A percentile compares a stretch with the other conserved stretches of the same genome.
These are phyloP conservation scores for Nakazawaea holstii DNA, from an alignment of 805 yeast species.

Conservation along the genomic window DNA sequence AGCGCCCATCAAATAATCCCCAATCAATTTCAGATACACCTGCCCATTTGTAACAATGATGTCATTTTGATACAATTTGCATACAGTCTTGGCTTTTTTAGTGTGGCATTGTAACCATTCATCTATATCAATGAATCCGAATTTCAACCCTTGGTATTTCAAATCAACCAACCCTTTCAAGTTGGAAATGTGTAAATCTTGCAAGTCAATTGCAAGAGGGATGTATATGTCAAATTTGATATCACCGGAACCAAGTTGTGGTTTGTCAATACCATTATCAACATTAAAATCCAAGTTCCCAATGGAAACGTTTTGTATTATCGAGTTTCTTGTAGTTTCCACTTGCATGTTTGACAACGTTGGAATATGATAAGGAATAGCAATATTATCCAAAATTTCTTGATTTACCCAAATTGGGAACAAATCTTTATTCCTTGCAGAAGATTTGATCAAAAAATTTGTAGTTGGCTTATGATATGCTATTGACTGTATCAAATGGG, in stretches of 20 bases:
- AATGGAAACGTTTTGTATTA: constrained; percentile 1
- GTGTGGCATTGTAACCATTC: constrained; percentile 4
- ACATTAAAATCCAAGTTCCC: constrained; percentile 5
- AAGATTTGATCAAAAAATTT: not conserved
- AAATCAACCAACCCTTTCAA: constrained; percentile 5
- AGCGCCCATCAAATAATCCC: constrained; percentile 4
- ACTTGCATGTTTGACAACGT: not conserved
- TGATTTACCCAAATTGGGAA: constrained; percentile 5
- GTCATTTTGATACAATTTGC: not conserved
- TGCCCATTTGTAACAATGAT: constrained; percentile 4
- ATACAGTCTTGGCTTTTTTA: not conserved
- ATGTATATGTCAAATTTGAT: constrained; percentile 1
- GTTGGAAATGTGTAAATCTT: not conserved
- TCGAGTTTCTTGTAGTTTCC: not conserved
- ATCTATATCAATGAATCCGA: constrained; percentile 4
- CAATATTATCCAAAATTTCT: not conserved
- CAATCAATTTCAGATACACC: constrained; percentile 4
- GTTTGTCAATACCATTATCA: constrained; percentile 6
- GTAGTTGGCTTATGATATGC: not conserved
- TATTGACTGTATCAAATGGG: constrained; percentile 4
- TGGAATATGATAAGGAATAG: constrained; percentile 4
- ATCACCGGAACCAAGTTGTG: constrained; percentile 1
- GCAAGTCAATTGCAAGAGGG: not conserved
- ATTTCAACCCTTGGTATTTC: not conserved
- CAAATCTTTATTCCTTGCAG: not conserved